Evolutionary conservation across 164 flowering plant species (phyloP), one percentile per base, ranked within the genome.

Genomic region (Taxillus chinensis): DNA sequence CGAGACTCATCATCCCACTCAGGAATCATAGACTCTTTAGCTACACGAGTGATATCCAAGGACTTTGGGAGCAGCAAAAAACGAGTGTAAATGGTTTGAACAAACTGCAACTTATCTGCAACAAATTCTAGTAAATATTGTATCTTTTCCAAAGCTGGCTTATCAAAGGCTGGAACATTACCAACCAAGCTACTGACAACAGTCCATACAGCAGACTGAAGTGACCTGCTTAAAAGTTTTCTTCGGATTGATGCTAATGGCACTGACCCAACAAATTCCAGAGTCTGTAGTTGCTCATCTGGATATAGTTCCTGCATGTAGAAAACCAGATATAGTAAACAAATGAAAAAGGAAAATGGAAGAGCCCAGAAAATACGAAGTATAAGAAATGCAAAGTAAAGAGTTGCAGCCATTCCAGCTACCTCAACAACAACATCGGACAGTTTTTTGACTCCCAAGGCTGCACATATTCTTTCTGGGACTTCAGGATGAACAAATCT

Each of bases 401-500:
- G 53, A 52, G 13, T 16, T 52, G 16, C 61, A 56, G 37, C 41
- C 50, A 17, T 38, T 60, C 17, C 64, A 41, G 3, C 12, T 82
- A 93, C 99, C 99, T 93, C 99, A 55, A 80, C 77, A 38, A 93
- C 96, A 17, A 86, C 74, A 66, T 89, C 95, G 59, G 96, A 90
- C 3, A 93, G 80, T 80, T 79, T 93, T 75, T 71, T 83, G 63
- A 93, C 80, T 16, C 90, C 90, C 73, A 93, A 70, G 27, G 65
- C 64, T 40, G 65, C 59, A 65, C 91, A 88, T 52, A 86, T 78
- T 66, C 74, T 84, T 68, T 86, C 89, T 15, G 92, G 84, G 69
- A 93, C 73, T 74, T 79, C 81, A 48, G 87, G 86, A 72, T 90
- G 96, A 63, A 80, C 87, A 73, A 90, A 90, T 73, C 91, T 88